Percentiles rank a stretch among this genome's conserved stretches.
These are phyloP conservation scores for Coemansia sp. DNA, from an alignment of 192 early-diverging fungal genomes.

Conservation along the genomic window DNA sequence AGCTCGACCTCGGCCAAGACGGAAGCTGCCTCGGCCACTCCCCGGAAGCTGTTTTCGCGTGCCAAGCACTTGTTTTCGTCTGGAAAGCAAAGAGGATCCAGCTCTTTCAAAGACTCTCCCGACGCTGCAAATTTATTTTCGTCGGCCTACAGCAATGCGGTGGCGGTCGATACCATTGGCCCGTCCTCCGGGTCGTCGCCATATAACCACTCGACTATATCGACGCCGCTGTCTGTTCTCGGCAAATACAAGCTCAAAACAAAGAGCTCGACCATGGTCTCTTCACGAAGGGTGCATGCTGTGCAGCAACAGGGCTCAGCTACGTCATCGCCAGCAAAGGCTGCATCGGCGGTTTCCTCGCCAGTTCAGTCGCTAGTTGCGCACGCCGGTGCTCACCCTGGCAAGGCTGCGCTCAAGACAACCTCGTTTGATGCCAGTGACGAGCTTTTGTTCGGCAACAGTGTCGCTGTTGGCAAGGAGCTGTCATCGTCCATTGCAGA, in stretches of 20 bases:
- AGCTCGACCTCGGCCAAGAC: slow-evolving; percentile 48
- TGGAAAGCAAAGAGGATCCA: slow-evolving; percentile 18
- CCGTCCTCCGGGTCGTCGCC: slow-evolving; percentile 39
- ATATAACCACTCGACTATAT: slow-evolving; percentile 47
- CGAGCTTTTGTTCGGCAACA: slow-evolving; percentile 5
- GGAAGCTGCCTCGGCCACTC: slow-evolving; percentile 45
- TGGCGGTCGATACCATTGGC: slow-evolving; percentile 34
- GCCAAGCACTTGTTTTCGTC: slow-evolving; percentile 55
- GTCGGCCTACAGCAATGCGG: slow-evolving; percentile 49
- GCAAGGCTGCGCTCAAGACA: slow-evolving; percentile 15
- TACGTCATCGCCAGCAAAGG: slow-evolving; percentile 17
- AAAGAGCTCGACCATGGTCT: slow-evolving; percentile 39
- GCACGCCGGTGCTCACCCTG: background rate
- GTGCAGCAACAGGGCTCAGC: slow-evolving; percentile 19
- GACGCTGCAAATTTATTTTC: slow-evolving; percentile 35
- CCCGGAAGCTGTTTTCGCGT: slow-evolving; percentile 53
- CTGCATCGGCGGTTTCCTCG: slow-evolving; percentile 29
- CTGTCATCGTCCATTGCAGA: slow-evolving; percentile 2
- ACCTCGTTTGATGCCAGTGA: slow-evolving; percentile 16
- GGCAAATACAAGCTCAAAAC: slow-evolving; percentile 56
- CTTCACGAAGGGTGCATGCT: slow-evolving; percentile 35
- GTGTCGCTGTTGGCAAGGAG: slow-evolving; percentile 7
- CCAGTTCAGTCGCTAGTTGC: slow-evolving; percentile 19
- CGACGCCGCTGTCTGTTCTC: slow-evolving; percentile 47
- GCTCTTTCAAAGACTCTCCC: slow-evolving; percentile 16